Conservation (phyloP, 2,329 filamentous ascomycete genomes). For the Verticillium zaregamsianum region DNA sequence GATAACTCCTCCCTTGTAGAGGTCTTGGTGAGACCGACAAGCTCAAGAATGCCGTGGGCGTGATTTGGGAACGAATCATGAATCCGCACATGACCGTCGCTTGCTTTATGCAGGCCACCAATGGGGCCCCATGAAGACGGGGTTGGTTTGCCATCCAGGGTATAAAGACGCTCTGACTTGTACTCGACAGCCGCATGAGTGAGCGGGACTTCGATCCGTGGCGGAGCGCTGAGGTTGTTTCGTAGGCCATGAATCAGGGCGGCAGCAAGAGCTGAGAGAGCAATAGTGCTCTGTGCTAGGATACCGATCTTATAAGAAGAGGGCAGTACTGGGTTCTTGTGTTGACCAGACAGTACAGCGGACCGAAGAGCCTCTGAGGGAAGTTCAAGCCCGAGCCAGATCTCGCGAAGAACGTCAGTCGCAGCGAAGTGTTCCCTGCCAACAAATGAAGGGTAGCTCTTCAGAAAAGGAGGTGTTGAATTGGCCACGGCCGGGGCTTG, state of each 20-base stretch:
- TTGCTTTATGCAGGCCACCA: slow-evolving; percentile 46
- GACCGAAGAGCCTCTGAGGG: background rate
- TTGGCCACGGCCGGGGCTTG: no score
- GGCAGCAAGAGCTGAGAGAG: slow-evolving; percentile 44
- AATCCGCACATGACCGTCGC: slow-evolving; percentile 49
- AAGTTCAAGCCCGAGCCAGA: slow-evolving; percentile 5
- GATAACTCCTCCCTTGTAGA: slow-evolving; percentile 34
- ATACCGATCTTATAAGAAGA: slow-evolving; percentile 52
- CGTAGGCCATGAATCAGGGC: slow-evolving; percentile 37
- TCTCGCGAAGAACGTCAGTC: slow-evolving; percentile 2
- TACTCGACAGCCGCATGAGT: slow-evolving; percentile 48
- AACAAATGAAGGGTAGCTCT: no score
- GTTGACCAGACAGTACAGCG: background rate
- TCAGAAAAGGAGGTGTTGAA: no score
- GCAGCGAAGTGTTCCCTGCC: background rate
- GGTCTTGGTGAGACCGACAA: slow-evolving; percentile 33
- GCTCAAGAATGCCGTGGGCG: slow-evolving; percentile 31
- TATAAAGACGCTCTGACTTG: slow-evolving; percentile 46
- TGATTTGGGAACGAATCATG: slow-evolving; percentile 53
- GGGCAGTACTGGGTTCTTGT: slow-evolving; percentile 23
- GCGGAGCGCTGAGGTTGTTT: slow-evolving; percentile 18
- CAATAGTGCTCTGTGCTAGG: slow-evolving; percentile 49
- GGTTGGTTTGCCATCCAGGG: slow-evolving; percentile 30
- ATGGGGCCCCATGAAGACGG: slow-evolving; percentile 35
- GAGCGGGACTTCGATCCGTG: slow-evolving; percentile 35